Conservation (phyloP, 495 filamentous ascomycete genomes). For the Choiromyces venosus region DNA sequence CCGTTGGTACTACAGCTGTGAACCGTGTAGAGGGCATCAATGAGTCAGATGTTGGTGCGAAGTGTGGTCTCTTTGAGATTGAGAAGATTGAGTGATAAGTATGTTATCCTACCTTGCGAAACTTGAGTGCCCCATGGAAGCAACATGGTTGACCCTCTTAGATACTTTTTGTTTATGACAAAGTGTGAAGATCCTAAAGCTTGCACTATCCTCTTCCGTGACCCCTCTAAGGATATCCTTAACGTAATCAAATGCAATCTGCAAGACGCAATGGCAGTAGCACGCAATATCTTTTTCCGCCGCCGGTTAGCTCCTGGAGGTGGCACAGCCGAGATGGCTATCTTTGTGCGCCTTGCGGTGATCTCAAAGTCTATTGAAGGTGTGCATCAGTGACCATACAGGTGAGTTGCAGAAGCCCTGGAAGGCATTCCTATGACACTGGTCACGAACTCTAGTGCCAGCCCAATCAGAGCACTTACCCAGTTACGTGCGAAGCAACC, state of each 20-base stretch:
- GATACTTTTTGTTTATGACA: conserved; percentile 96
- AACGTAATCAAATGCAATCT: conserved; percentile 99
- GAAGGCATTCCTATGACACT: conserved; percentile 96
- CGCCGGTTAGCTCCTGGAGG: conserved; percentile 89
- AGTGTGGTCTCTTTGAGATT: conserved; percentile 94
- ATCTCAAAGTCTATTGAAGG: conserved; percentile 88
- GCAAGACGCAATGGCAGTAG: conserved; percentile 97
- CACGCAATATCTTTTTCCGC: conserved; percentile 95
- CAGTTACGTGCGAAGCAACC: conserved; percentile 93
- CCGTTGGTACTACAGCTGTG: conserved; percentile 92
- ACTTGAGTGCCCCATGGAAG: background rate
- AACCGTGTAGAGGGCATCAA: conserved; percentile 92
- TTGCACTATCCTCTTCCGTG: conserved; percentile 93
- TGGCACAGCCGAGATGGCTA: conserved; percentile 97
- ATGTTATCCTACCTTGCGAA: conserved; percentile 4
- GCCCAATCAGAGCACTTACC: conserved; percentile 85
- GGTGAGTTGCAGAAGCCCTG: conserved; percentile 93
- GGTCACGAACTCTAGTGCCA: conserved; percentile 88
- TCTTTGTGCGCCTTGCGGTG: conserved; percentile 80
- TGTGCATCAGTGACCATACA: conserved; percentile 98
- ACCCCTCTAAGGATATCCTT: conserved; percentile 93
- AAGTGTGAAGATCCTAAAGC: conserved; percentile 91
- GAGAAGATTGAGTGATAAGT: conserved; percentile 97
- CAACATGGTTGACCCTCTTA: background rate
- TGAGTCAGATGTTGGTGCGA: conserved; percentile 86